Evolutionary conservation across 176 grass and related monocot species (phyloP).

Genomic region (Triticum timopheevii): DNA sequence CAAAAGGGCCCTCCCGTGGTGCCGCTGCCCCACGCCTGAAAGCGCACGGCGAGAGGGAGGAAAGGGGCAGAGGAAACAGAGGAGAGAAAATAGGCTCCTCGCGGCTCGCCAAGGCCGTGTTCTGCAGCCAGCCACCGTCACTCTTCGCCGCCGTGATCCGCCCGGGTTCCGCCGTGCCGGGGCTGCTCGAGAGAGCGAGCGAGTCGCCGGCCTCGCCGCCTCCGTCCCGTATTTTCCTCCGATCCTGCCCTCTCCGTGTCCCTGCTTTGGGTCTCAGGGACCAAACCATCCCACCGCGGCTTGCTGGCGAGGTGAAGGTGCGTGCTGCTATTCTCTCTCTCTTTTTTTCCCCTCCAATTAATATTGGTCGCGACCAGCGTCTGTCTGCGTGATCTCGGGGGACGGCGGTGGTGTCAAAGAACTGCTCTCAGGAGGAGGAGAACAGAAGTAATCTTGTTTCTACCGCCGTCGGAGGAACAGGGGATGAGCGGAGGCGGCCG

Average conservation of each 20-base stretch:
- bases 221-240: not conserved
- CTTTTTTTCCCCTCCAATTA: not conserved
- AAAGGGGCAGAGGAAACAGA: not conserved
- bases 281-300: not conserved
- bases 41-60: not conserved
- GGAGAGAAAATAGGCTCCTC: not conserved
- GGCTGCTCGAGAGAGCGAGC: not conserved
- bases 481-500: too few species aligned
- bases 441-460: too few species aligned
- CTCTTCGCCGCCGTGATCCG: constrained; percentile 18
- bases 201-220: not conserved
- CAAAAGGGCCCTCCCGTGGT: not conserved
- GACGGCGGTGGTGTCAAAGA: not conserved
- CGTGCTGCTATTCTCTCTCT: not conserved
- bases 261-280: not conserved
- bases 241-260: not conserved
- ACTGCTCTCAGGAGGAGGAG: not conserved
- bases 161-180: not conserved
- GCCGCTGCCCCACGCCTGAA: not conserved
- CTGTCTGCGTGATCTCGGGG: not conserved
- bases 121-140: not conserved
- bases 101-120: not conserved
- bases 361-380: not conserved
- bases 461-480: not conserved
- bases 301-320: constrained; percentile 2